Percentiles rank a stretch among this genome's conserved stretches.
Evolutionary conservation across 805 yeast species (phyloP).

Genomic region (Citeromyces matritensis): DNA sequence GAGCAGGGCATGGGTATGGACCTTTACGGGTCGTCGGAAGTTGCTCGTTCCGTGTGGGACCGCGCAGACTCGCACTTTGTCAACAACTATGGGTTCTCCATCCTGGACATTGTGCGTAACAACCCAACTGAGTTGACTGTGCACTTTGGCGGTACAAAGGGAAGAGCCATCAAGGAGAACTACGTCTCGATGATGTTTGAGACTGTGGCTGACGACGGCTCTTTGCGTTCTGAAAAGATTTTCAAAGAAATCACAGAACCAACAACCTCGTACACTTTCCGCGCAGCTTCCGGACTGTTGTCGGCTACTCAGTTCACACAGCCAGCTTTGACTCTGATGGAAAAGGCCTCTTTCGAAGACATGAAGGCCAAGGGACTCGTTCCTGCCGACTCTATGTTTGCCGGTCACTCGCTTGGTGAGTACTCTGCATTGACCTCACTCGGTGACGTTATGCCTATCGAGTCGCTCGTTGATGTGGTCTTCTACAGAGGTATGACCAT

Average conservation of each 20-base stretch:
- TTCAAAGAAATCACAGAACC: conserved; percentile 80
- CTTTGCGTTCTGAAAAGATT: conserved; percentile 80
- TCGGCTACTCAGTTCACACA: conserved; percentile 98
- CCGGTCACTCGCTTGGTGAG: conserved; percentile 99
- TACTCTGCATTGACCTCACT: conserved; percentile 94
- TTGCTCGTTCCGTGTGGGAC: conserved; percentile 95
- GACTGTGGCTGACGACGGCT: conserved; percentile 76
- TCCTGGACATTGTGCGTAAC: conserved; percentile 85
- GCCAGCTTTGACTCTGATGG: conserved; percentile 98
- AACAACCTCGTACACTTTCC: conserved; percentile 78
- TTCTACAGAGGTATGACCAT: conserved; percentile 99
- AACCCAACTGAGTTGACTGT: conserved; percentile 93
- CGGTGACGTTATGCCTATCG: conserved; percentile 98
- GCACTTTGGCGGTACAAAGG: conserved; percentile 96
- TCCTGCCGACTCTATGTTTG: conserved; percentile 86
- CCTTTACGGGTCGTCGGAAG: conserved; percentile 76
- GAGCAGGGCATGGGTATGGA: conserved; percentile 99
- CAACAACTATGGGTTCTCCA: conserved; percentile 92
- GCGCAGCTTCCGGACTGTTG: conserved; percentile 85
- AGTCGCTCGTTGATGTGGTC: conserved; percentile 91
- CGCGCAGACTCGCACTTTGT: conserved; percentile 91
- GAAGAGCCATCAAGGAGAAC: conserved; percentile 87
- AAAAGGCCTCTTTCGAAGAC: conserved; percentile 97
- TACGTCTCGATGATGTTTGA: conserved; percentile 96
- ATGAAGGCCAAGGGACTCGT: conserved; percentile 92